Evolutionary conservation across 176 grass and related monocot species (phyloP).

Genomic region (Lolium rigidum): DNA sequence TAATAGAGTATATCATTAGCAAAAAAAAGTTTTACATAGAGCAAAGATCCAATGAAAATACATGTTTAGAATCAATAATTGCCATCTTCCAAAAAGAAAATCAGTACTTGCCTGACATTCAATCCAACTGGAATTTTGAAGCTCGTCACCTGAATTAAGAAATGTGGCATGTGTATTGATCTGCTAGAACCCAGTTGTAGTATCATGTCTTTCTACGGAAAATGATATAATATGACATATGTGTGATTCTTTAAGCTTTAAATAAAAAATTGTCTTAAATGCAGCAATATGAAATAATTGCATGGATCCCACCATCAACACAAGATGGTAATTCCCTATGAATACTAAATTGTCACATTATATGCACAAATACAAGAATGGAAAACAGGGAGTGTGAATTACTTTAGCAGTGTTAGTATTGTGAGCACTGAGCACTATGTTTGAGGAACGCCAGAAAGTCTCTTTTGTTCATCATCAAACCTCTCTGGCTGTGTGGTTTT

Average conservation of each 20-base stretch:
- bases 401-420: background rate
- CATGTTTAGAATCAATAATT: conserved; percentile 6
- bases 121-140: background rate
- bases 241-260: background rate
- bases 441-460: conserved; percentile 21
- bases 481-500: background rate
- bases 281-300: background rate
- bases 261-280: conserved; percentile 6
- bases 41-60: background rate
- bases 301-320: background rate
- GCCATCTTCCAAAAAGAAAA: background rate
- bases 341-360: background rate
- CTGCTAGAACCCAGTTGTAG: background rate
- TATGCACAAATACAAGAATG: conserved; percentile 21
- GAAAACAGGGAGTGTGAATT: background rate
- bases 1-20: background rate
- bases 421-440: background rate
- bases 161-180: background rate
- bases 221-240: background rate
- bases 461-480: background rate
- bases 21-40: too few relatives aligned
- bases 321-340: background rate
- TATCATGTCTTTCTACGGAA: background rate
- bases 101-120: background rate
- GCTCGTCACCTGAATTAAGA: background rate